Conservation (phyloP, 176 grass and related monocot genomes). For the Oryza meridionalis region DNA sequence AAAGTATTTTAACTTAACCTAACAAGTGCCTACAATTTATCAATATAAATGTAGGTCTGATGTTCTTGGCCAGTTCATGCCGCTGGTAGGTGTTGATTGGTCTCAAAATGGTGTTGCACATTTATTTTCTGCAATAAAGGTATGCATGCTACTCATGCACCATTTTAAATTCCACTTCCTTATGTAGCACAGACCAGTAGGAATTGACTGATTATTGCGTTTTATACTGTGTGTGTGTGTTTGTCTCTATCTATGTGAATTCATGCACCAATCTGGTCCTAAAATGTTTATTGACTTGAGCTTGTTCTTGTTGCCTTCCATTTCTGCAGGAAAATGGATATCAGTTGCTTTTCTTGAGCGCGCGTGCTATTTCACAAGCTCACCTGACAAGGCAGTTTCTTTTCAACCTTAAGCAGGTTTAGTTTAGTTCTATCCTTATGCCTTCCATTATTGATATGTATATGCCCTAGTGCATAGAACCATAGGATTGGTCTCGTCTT, state of each 20-base stretch:
- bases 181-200: slow-evolving; percentile 15
- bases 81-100: slow-evolving; percentile 97
- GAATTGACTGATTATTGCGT: slow-evolving; percentile 16
- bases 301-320: slow-evolving; percentile 43
- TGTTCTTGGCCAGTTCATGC: slow-evolving; percentile 99
- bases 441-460: slow-evolving; percentile 16
- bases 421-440: slow-evolving; percentile 6
- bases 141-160: slow-evolving; percentile 36
- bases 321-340: slow-evolving; percentile 90
- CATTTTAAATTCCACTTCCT: background rate
- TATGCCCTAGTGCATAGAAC: background rate
- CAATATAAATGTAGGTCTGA: slow-evolving; percentile 73
- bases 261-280: background rate
- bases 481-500: background rate
- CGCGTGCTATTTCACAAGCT: slow-evolving; percentile 94
- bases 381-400: slow-evolving; percentile 89
- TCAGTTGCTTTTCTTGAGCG: slow-evolving; percentile 91
- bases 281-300: slow-evolving; percentile 19
- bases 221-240: background rate
- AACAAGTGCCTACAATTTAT: slow-evolving; percentile 15
- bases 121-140: slow-evolving; percentile 99
- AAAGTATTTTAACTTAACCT: background rate
- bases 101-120: slow-evolving; percentile 96
- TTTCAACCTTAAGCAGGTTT: slow-evolving; percentile 94
- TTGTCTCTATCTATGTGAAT: background rate